Conservation (phyloP, 306 rosid genomes). For the Pueraria montana region DNA sequence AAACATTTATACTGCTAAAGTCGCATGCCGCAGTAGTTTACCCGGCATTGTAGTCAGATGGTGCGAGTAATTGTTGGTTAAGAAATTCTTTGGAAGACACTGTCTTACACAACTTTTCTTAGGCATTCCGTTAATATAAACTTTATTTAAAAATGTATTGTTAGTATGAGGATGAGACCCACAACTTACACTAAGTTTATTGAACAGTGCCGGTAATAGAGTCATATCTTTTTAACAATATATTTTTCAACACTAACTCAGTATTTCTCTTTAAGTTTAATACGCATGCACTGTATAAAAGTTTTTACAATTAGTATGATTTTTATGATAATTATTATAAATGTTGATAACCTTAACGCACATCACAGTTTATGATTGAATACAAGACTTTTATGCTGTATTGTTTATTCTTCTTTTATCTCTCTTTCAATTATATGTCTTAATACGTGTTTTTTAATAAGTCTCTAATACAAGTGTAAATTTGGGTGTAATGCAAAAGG, state of each 20-base stretch:
- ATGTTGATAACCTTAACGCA: no score
- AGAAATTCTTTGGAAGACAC: neutral
- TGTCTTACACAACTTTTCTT: neutral
- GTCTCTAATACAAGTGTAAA: neutral
- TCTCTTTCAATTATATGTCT: neutral
- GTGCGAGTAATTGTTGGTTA: neutral
- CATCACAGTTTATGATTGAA: no score
- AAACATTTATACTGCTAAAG: conserved; percentile 24
- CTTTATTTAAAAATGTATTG: neutral
- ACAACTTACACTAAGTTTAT: neutral
- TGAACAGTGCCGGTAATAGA: neutral
- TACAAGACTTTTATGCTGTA: neutral
- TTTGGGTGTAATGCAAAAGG: neutral
- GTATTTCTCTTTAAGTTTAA: no score
- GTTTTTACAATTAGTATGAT: no score
- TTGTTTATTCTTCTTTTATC: neutral
- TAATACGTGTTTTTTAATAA: neutral
- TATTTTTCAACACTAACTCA: no score
- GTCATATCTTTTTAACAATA: neutral
- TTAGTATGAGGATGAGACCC: neutral
- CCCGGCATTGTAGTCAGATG: neutral
- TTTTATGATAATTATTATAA: no score
- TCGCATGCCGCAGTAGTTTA: neutral
- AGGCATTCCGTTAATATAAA: neutral
- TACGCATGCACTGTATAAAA: no score